A percentile compares a stretch with the other conserved stretches of the same genome.
These are phyloP conservation scores for Forsythia viridissima DNA, from an alignment of 257 asterid genomes.

Conservation along the genomic window DNA sequence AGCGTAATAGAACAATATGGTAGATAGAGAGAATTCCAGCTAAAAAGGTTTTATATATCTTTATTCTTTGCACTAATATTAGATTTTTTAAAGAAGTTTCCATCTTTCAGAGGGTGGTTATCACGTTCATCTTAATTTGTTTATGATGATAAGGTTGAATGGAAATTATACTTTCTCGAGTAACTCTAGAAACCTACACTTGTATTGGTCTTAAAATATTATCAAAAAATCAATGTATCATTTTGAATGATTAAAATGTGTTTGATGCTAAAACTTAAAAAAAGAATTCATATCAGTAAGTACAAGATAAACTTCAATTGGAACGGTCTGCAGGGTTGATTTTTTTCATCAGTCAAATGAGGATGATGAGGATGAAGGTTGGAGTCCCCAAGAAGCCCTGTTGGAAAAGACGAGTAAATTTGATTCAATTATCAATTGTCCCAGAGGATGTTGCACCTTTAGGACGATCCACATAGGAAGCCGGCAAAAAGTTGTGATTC, in stretches of 20 bases:
- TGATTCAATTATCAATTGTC: slow-evolving; percentile 33
- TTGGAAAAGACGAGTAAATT: slow-evolving; percentile 58
- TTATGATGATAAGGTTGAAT: neutral
- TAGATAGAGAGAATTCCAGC: too few species aligned
- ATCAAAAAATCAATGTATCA: neutral
- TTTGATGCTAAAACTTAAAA: too few species aligned
- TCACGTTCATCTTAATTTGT: neutral
- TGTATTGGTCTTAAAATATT: slow-evolving; percentile 1
- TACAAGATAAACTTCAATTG: slow-evolving; percentile 9
- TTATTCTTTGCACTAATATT: too few species aligned
- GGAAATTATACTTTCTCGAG: neutral
- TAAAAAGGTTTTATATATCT: too few species aligned
- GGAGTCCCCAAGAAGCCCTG: slow-evolving; percentile 58
- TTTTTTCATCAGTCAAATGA: slow-evolving; percentile 83
- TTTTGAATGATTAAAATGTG: too few species aligned
- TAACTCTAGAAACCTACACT: neutral
- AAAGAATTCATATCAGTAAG: neutral
- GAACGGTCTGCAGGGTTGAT: slow-evolving; percentile 79
- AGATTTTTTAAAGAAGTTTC: too few species aligned
- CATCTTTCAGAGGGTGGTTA: too few species aligned
- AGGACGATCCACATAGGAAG: slow-evolving; percentile 61
- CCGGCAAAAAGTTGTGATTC: slow-evolving; percentile 84
- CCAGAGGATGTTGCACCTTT: slow-evolving; percentile 62
- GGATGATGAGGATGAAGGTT: slow-evolving; percentile 83
- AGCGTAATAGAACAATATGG: too few species aligned